phyloP scores from a whole-genome alignment of 129 eudicot genomes.

The Helianthus annuus region DNA sequence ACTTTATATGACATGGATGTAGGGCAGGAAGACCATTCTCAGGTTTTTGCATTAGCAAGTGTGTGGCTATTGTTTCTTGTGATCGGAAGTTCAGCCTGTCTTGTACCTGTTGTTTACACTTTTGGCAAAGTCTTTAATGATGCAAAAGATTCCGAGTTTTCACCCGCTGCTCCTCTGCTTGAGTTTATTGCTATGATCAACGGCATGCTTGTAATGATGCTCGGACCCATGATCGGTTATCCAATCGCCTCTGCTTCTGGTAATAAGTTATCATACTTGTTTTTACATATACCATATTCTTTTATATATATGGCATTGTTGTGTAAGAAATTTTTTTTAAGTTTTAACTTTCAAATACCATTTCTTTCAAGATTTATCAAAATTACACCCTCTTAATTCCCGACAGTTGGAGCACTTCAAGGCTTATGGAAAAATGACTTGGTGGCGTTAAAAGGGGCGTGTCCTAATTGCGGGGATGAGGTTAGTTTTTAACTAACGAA shows the following conservation, averaged over 20 bases:
- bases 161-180: conserved; percentile 41
- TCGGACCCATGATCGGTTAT: conserved; percentile 79
- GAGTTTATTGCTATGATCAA: conserved; percentile 57
- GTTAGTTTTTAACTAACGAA: conserved; percentile 40
- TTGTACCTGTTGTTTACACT: conserved; percentile 73
- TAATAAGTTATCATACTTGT: conserved; percentile 31
- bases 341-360: background rate
- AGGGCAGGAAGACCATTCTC: conserved; percentile 99
- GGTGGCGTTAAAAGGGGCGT: conserved; percentile 89
- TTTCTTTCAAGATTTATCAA: background rate
- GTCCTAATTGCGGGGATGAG: conserved; percentile 99
- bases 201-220: conserved; percentile 63
- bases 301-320: background rate
- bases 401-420: conserved; percentile 75
- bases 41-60: conserved; percentile 88
- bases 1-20: conserved; percentile 66
- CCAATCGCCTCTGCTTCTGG: conserved; percentile 97
- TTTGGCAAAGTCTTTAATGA: conserved; percentile 66
- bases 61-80: conserved; percentile 88
- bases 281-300: background rate
- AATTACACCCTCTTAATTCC: background rate
- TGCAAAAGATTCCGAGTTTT: conserved; percentile 48
- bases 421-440: conserved; percentile 85
- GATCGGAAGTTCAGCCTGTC: conserved; percentile 73
- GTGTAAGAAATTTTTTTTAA: background rate